These are phyloP conservation scores for Amanita phalloides DNA, from an alignment of 768 basidiomycete genomes.

Conservation along the genomic window DNA sequence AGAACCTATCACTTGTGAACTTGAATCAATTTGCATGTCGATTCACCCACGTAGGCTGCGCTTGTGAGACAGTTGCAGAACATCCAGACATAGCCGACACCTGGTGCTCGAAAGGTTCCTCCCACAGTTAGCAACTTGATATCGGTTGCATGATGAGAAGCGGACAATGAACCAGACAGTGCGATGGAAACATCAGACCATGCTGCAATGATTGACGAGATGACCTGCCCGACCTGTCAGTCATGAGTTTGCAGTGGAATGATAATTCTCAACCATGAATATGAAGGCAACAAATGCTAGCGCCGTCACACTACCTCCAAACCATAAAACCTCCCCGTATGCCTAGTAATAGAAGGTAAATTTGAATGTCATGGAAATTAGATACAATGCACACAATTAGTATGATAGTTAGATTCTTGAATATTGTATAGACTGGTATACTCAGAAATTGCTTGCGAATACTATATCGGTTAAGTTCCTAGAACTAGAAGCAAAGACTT, in stretches of 20 bases:
- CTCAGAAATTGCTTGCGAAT: slow-evolving; percentile 82
- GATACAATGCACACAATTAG: slow-evolving; percentile 60
- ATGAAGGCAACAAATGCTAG: slow-evolving; percentile 85
- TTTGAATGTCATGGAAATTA: not conserved
- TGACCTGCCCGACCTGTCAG: slow-evolving; percentile 36
- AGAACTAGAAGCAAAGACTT: slow-evolving; percentile 17
- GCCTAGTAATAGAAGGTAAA: slow-evolving; percentile 39
- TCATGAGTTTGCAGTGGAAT: not conserved
- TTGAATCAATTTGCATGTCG: not conserved
- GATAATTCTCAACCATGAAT: slow-evolving; percentile 60
- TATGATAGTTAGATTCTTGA: slow-evolving; percentile 99
- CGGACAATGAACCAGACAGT: slow-evolving; percentile 24
- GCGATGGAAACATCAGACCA: slow-evolving; percentile 72
- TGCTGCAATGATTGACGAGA: slow-evolving; percentile 96
- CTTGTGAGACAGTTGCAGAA: slow-evolving; percentile 81
- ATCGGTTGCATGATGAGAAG: slow-evolving; percentile 21
- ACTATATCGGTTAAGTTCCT: not conserved
- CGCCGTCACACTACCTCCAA: slow-evolving; percentile 79
- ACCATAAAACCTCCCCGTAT: slow-evolving; percentile 97
- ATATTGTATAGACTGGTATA: slow-evolving; percentile 98
- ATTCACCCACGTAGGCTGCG: slow-evolving; percentile 70
- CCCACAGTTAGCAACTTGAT: slow-evolving; percentile 29
- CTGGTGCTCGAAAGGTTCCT: slow-evolving; percentile 37
- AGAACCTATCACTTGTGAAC: slow-evolving; percentile 49
- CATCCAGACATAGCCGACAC: slow-evolving; percentile 97